Evolutionary conservation across 441 rosid species (phyloP), one percentile per base, ranked within the genome.

Genomic region (Jatropha multifida): DNA sequence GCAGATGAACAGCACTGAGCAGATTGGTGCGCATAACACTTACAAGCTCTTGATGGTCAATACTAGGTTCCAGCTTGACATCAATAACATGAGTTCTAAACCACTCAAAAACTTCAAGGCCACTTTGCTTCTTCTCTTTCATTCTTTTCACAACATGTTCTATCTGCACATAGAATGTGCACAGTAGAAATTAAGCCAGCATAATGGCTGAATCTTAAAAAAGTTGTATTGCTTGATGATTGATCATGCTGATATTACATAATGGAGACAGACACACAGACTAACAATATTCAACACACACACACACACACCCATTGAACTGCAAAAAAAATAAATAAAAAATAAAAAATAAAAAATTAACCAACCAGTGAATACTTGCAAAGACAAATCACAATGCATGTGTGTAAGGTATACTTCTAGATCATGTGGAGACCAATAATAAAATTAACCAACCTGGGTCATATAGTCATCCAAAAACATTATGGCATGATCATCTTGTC

Each of bases 401-500:
- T n/a, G 55, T n/a, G 27, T 23, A 48, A 67, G 40, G 42, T 11
- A 12, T 56, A 73, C 73, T 61, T 71, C 58, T 37, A 40, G 59
- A 60, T 41, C 69, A 70, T 18, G 14, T 32, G 40, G 18, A 70
- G 2, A 10, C 46, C 15, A 18, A 66, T 44, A 58, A 42, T 20
- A 56, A 52, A 70, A 67, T 44, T 44, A 74, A 73, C 83, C 12
- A 80, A 91, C 97, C 97, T 92, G 97, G 73, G 76, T 81, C 79
- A 89, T 81, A 79, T 94, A 94, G 86, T 94, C 97, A 78, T 92
- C 97, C 74, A 86, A 74, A 81, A 94, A 92, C 90, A 96, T 87
- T 32, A 94, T 83, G 1, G 89, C 99, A 74, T 94, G 97, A 82
- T 96, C 98, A 82, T 96, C 93, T 82, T 96, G 94, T 75, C 97